These are phyloP conservation scores for Salvia hispanica DNA, from an alignment of 257 asterid genomes.

Conservation along the genomic window DNA sequence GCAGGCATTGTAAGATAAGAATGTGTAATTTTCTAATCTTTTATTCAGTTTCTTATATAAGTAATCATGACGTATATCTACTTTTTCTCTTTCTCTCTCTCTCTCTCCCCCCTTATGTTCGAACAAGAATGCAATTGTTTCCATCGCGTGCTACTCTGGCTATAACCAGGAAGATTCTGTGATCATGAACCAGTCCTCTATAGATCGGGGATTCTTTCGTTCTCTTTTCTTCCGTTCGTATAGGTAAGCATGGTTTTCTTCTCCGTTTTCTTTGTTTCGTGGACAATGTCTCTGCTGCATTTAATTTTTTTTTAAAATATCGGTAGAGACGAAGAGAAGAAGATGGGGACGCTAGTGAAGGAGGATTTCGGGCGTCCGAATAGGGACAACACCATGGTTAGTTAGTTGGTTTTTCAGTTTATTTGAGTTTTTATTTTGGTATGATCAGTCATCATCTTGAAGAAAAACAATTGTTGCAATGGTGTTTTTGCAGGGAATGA, in stretches of 20 bases:
- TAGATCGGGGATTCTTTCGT: conserved; percentile 81
- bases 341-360: conserved; percentile 94
- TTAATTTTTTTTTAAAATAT: conserved; percentile 25
- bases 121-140: conserved; percentile 73
- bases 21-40: not conserved
- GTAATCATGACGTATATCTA: conserved; percentile 44
- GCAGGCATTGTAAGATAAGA: conserved; percentile 62
- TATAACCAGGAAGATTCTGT: conserved; percentile 87
- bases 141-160: conserved; percentile 75
- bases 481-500: conserved; percentile 55
- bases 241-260: conserved; percentile 27
- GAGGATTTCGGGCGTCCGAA: conserved; percentile 96
- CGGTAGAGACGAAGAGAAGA: conserved; percentile 92
- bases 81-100: conserved; percentile 15
- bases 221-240: conserved; percentile 76
- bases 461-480: not conserved
- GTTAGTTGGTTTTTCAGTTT: conserved; percentile 1
- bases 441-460: not conserved
- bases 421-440: not conserved
- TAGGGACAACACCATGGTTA: conserved; percentile 67
- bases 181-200: conserved; percentile 84
- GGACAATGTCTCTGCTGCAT: conserved; percentile 29
- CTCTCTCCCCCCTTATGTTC: conserved; percentile 37
- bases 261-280: not conserved
- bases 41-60: not conserved